These are phyloP conservation scores for Malus hybrid DNA, from an alignment of 331 rosid genomes.

Conservation along the genomic window DNA sequence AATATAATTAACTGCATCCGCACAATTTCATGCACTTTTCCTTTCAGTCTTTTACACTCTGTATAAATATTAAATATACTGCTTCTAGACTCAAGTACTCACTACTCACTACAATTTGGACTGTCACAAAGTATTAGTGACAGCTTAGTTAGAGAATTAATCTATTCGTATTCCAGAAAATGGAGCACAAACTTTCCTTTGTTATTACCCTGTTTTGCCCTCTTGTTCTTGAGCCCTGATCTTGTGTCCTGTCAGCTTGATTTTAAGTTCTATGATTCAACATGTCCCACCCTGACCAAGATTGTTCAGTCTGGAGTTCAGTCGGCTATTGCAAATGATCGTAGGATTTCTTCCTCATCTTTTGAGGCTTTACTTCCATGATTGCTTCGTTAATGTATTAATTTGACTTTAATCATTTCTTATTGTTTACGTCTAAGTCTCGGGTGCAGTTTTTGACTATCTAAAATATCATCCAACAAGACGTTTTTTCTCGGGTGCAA, in stretches of 20 bases:
- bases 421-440: not conserved
- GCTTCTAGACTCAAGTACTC: too few species aligned
- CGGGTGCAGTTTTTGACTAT: too few species aligned
- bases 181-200: constrained; percentile 35
- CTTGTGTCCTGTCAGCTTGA: constrained; percentile 55
- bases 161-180: constrained; percentile 8
- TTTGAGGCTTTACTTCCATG: constrained; percentile 91
- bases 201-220: constrained; percentile 30
- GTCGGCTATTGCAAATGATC: constrained; percentile 64
- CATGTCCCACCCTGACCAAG: constrained; percentile 53
- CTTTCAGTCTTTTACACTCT: not conserved
- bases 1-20: not conserved
- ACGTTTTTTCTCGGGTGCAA: too few species aligned
- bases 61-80: constrained; percentile 20
- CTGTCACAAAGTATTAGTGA: not conserved
- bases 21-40: not conserved
- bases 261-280: constrained; percentile 52
- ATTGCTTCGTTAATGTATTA: constrained; percentile 68
- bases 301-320: constrained; percentile 49
- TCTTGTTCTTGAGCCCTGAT: constrained; percentile 38
- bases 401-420: not conserved
- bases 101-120: too few species aligned
- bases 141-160: not conserved
- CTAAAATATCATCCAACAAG: too few species aligned
- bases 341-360: constrained; percentile 85